These are phyloP conservation scores for Syzygium oleosum DNA, from an alignment of 345 rosid species.

Conservation along the genomic window DNA sequence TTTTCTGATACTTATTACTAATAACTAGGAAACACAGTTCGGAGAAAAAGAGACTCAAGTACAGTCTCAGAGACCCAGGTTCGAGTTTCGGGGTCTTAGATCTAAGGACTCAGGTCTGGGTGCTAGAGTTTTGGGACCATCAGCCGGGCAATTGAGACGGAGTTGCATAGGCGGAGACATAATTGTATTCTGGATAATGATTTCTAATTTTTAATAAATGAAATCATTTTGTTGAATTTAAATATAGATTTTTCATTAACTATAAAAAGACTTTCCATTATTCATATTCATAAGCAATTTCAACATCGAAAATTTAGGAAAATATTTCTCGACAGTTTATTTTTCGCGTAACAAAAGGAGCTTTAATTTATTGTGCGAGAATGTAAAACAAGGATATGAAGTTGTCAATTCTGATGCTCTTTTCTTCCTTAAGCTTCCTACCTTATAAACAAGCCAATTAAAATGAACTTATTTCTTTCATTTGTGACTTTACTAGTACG, in stretches of 20 bases:
- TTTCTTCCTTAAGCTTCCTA: background rate
- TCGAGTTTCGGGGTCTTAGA: background rate
- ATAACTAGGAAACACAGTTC: background rate
- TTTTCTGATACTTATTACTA: background rate
- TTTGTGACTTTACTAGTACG: background rate
- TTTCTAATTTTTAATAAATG: background rate
- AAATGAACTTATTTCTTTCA: background rate
- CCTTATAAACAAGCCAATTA: background rate
- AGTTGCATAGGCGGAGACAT: background rate
- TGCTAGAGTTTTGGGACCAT: background rate
- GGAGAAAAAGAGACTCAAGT: background rate
- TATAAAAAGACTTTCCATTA: background rate
- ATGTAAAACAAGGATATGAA: background rate
- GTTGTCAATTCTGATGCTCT: background rate
- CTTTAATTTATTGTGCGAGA: background rate
- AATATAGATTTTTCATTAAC: background rate
- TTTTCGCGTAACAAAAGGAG: background rate
- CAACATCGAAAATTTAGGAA: background rate
- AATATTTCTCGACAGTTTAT: background rate
- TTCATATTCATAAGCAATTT: background rate
- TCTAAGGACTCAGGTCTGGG: background rate
- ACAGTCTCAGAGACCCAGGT: background rate
- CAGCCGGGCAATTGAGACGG: background rate
- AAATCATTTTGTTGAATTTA: background rate
- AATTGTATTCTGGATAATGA: background rate